Evolutionary conservation across 495 filamentous ascomycete species (phyloP), one percentile per base, ranked within the genome.

Genomic region (Clavariopsis aquatica): DNA sequence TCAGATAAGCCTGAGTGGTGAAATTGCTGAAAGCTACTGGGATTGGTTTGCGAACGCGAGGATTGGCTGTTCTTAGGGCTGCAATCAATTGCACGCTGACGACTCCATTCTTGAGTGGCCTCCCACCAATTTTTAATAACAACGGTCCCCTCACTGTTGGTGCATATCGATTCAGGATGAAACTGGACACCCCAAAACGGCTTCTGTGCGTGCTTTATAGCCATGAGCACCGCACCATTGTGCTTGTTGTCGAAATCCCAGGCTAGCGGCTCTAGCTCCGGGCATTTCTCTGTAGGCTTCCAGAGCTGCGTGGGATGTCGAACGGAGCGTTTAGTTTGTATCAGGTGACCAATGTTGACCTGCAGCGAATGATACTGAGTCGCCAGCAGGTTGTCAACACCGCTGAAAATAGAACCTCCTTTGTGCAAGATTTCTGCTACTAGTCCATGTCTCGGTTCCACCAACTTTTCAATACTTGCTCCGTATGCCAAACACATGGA

Each of bases 161-260:
- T 96, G 71, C 93, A 96, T 66, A 95, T 88, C 0, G 91, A 96
- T 73, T 98, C 94, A 0, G 93, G 93, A 71, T 98, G 94, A 72
- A 93, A 98, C 70, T 98, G 94, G 34, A 98, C 78, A 0, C 88
- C 94, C 86, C 88, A 96, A 67, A 93, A 95, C 5, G 94, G 94
- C 68, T 87, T 90, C 1, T 66, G 62, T 26, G 51, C 75, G 72
- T 96, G 92, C 52, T 77, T 83, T 20, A 87, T 85, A 2, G 82
- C 90, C 89, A 96, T 95, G 45, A 95, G 78, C 22, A 96, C 87
- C 26, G 78, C 75, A 59, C 85, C 80, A 73, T 75, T 78, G 66
- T 74, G 57, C 1, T 67, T 62, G 45, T 74, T 74, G 29, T 82
- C 80, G 13, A 68, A 57, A 43, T 79, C 82, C 89, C 89, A 93